Percentiles rank a stretch among this genome's conserved stretches.
phyloP scores from a whole-genome alignment of 306 rosid species.

The Ziziphus jujuba region DNA sequence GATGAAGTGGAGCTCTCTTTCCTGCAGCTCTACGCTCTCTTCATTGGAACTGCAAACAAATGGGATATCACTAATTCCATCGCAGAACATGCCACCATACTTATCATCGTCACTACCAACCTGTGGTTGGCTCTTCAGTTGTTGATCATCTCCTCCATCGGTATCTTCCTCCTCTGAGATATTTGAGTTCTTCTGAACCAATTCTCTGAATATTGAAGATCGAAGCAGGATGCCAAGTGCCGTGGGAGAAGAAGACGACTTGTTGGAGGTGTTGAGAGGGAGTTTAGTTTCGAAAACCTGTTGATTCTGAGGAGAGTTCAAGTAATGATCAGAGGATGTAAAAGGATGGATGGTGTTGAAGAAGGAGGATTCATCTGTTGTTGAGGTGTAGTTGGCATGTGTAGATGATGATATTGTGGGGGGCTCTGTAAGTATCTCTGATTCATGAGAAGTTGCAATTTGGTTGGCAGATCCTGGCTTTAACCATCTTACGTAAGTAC shows the following conservation, averaged over 20 bases:
- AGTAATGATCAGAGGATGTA: conserved; percentile 28
- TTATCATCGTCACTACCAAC: conserved; percentile 40
- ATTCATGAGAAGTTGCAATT: conserved; percentile 28
- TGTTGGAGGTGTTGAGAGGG: conserved; percentile 22
- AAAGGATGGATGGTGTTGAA: conserved; percentile 23
- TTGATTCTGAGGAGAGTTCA: conserved; percentile 35
- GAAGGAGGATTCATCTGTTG: conserved; percentile 37
- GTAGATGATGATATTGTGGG: conserved; percentile 24
- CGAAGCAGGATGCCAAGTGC: conserved; percentile 70
- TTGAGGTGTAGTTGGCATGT: conserved; percentile 12
- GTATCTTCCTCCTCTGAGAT: conserved; percentile 46
- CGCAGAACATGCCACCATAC: conserved; percentile 46
- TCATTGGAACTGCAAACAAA: conserved; percentile 42
- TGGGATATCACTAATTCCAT: conserved; percentile 43
- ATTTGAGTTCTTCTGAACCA: conserved; percentile 61
- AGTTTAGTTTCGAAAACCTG: conserved; percentile 33
- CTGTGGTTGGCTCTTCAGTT: conserved; percentile 35
- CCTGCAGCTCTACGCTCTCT: conserved; percentile 43
- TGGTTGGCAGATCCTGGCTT: conserved; percentile 44
- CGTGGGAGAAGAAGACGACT: conserved; percentile 58
- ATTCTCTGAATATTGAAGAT: conserved; percentile 60
- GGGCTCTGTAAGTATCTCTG: conserved; percentile 24
- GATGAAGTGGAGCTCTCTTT: conserved; percentile 47
- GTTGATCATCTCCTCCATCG: conserved; percentile 35
- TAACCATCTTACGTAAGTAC: conserved; percentile 75